Evolutionary conservation across 1,284 basidiomycete species (phyloP).

Genomic region (Naganishia cerealis): DNA sequence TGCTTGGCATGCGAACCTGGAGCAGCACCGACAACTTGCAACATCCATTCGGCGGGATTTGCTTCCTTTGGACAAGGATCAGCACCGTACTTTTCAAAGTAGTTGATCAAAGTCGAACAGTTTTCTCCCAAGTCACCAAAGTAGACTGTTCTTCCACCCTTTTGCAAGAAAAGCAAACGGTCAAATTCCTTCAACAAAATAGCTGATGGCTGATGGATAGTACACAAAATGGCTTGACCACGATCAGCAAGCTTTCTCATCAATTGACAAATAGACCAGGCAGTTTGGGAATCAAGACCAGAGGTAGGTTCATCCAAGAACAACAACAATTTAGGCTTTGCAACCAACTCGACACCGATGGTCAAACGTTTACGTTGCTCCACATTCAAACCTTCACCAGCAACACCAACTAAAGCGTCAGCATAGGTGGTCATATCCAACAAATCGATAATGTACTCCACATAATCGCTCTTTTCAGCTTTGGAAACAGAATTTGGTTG

Average conservation of each 20-base stretch:
- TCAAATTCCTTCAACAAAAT: slow-evolving; percentile 57
- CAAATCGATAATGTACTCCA: too few relatives aligned
- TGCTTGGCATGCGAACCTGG: slow-evolving; percentile 50
- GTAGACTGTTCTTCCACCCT: slow-evolving; percentile 58
- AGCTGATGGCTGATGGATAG: slow-evolving; percentile 64
- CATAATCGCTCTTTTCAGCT: too few relatives aligned
- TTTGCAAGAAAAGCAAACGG: slow-evolving; percentile 55
- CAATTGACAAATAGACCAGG: slow-evolving; percentile 60
- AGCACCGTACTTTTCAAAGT: slow-evolving; percentile 56
- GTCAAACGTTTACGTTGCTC: slow-evolving; percentile 60
- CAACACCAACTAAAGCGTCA: slow-evolving; percentile 57
- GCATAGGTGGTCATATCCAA: too few relatives aligned
- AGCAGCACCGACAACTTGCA: slow-evolving; percentile 58
- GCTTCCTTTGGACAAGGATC: slow-evolving; percentile 49
- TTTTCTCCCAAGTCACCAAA: slow-evolving; percentile 48
- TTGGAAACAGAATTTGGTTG: too few relatives aligned
- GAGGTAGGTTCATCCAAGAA: too few relatives aligned
- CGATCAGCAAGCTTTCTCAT: slow-evolving; percentile 68
- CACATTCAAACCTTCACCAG: slow-evolving; percentile 57
- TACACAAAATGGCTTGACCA: slow-evolving; percentile 65
- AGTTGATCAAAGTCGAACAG: slow-evolving; percentile 53
- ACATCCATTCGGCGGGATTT: slow-evolving; percentile 56
- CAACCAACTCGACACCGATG: slow-evolving; percentile 61
- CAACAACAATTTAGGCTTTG: slow-evolving; percentile 57
- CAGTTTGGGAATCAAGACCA: too few relatives aligned